phyloP scores from a whole-genome alignment of 2,329 filamentous ascomycete genomes.

The Teratosphaeria viscida region DNA sequence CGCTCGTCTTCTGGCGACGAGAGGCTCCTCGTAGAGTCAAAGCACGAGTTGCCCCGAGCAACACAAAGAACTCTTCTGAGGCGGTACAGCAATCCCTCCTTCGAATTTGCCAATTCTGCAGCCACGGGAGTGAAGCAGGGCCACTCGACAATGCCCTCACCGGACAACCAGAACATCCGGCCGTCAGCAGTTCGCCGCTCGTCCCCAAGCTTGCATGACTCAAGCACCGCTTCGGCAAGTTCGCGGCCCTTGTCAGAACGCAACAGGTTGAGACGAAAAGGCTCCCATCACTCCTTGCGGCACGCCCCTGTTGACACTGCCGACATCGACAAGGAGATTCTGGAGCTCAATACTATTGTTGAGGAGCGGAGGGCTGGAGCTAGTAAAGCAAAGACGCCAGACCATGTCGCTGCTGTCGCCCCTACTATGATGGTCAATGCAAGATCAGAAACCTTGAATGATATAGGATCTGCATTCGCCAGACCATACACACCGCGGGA shows the following conservation, averaged over 20 bases:
- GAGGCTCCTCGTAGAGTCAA: not conserved
- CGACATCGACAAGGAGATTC: slow-evolving; percentile 36
- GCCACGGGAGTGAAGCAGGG: not conserved
- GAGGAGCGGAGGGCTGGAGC: slow-evolving; percentile 34
- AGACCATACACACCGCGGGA: slow-evolving; percentile 23
- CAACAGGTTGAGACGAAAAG: slow-evolving; percentile 26
- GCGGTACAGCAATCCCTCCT: not conserved
- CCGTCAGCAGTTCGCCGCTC: slow-evolving; percentile 10
- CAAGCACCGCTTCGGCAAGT: slow-evolving; percentile 6
- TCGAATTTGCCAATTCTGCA: not conserved
- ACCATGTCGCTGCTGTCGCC: slow-evolving; percentile 37
- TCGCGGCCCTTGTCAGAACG: slow-evolving; percentile 16
- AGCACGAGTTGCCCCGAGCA: slow-evolving; percentile 5
- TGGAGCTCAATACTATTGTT: slow-evolving; percentile 40
- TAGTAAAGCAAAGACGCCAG: slow-evolving; percentile 12
- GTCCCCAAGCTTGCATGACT: slow-evolving; percentile 19
- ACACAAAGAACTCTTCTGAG: slow-evolving; percentile 1
- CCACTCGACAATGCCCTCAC: not conserved
- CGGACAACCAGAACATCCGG: not conserved
- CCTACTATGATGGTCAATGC: slow-evolving; percentile 36
- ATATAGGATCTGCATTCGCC: slow-evolving; percentile 39
- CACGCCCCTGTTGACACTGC: slow-evolving; percentile 15
- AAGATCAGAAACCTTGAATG: slow-evolving; percentile 37
- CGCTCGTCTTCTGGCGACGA: slow-evolving; percentile 7
- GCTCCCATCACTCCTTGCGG: slow-evolving; percentile 12